Base-by-base conservation (phyloP, 2,329 filamentous ascomycete species). In the Scedosporium aurantiacum region DNA sequence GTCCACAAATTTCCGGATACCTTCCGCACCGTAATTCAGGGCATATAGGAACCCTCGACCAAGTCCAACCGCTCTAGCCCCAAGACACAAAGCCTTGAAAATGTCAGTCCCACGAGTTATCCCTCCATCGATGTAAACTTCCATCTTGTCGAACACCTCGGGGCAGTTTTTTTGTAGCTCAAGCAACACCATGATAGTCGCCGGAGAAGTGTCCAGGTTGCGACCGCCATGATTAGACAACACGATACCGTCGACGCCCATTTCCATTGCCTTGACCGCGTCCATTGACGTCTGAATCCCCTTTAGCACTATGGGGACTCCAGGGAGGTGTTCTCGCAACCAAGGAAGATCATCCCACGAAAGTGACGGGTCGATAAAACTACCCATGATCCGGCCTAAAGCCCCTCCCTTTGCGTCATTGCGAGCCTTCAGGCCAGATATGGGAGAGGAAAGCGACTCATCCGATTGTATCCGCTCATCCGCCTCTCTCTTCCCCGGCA, bases 151-250 rank as follows among this genome's bases (percentile, higher is more conserved):
- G 59, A 88, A 83, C 0, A 89, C 76, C 61, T 82, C 75, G 0
- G 85, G 85, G 50, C 80, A 84, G 64, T 79, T 80, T 65, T 78
- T 78, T 62, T 84, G 83, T 63, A 89, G 75, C 71, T 89, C 85
- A 1, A 89, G 71, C 3, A 89, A 68, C 0, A 83, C 78, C 40
- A 87, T 69, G 32, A 89, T 76, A 0, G 81, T 78, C 0, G 85
- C 74, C 2, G 81, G 77, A 0, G 77, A 74, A 66, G 68, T 82
- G 62, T 82, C 79, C 1, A 79, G 67, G 59, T 73, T 78, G 45
- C 87, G 72, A 0, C 87, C 87, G 1, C 87, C 88, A 69, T 91
- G 88, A 66, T 91, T 91, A 14, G 79, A 83, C 1, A 90, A 75
- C 1, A 90, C 79, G 57, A 91, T 87, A 0, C 83, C 87, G 65